Base-by-base conservation (phyloP, 495 filamentous ascomycete genomes). In the Rhypophila decipiens region DNA sequence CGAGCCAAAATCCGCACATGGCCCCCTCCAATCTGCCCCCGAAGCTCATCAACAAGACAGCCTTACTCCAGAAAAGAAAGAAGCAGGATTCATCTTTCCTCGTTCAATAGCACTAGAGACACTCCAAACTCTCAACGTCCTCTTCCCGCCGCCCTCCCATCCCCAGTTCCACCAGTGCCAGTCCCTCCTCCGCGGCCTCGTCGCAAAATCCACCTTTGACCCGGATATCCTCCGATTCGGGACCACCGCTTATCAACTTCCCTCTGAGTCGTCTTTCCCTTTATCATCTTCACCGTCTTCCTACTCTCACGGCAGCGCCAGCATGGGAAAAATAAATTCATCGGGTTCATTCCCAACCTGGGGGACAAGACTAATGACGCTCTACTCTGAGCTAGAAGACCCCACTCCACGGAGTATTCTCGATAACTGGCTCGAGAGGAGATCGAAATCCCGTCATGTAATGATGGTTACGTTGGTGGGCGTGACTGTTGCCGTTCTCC, bases 381-480 rank as follows among this genome's bases (percentile, higher is more conserved):
- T 71, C n/a, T 61, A 67, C 35, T 59, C 68, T 20, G 68, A 69
- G 45, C 35, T 69, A 10, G 58, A 67, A 33, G 66, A 68, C 34
- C 68, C 68, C 39, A 64, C 54, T 20, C 65, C 68, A 12, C 53
- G 68, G 12, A 56, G 66, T 2, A 8, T n/a, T 15, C 11, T 69
- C 7, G 56, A 65, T 37, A 58, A 52, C 34, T 69, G 65, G 66
- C 51, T 71, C 45, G 63, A 71, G 50, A 46, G 66, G 18, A 58
- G 54, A 47, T 69, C 63, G 43, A 61, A 63, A 18, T 59, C 61
- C 1, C 58, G 66, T 24, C 65, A 69, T 46, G 51, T 69, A 3
- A 71, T 71, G 66, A 54, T 68, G 53, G 67, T 61, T 8, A 69
- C 66, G 0, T 38, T 71, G 2, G 52, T 51, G 29, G 67, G 67